Conservation (phyloP, 1,284 basidiomycete genomes). For the Marasmius sp. region DNA sequence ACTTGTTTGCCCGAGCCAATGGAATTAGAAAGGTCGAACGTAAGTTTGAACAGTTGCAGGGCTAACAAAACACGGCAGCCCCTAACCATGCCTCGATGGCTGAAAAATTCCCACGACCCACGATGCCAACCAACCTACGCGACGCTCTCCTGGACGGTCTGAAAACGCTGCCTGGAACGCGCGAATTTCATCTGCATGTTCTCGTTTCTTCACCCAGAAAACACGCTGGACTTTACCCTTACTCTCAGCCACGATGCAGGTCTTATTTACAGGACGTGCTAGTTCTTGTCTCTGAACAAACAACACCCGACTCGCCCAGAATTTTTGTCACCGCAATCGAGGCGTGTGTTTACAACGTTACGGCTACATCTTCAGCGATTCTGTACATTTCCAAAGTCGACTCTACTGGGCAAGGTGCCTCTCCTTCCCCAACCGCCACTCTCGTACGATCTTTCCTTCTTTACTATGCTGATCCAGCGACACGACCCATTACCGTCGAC, state of each 20-base stretch:
- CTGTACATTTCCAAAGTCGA: constrained; percentile 95
- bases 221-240: constrained; percentile 72
- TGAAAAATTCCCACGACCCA: constrained; percentile 8
- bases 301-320: constrained; percentile 42
- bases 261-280: constrained; percentile 76
- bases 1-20: no score
- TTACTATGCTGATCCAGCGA: constrained; percentile 69
- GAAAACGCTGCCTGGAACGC: constrained; percentile 56
- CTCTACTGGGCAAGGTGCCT: constrained; percentile 76
- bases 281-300: constrained; percentile 67
- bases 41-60: no score
- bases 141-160: constrained; percentile 66
- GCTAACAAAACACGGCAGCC: neutral
- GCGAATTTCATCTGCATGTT: constrained; percentile 73
- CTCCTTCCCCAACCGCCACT: constrained; percentile 62
- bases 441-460: constrained; percentile 70
- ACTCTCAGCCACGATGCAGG: constrained; percentile 62
- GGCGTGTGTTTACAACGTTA: constrained; percentile 77
- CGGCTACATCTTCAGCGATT: constrained; percentile 67
- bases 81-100: neutral
- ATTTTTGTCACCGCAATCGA: constrained; percentile 82
- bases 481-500: constrained; percentile 54
- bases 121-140: constrained; percentile 44
- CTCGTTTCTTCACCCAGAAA: constrained; percentile 73
- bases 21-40: no score